Percentiles rank a stretch among this genome's conserved stretches.
phyloP scores from a whole-genome alignment of 192 early-diverging fungal species.

The Polychytrium aggregatum region DNA sequence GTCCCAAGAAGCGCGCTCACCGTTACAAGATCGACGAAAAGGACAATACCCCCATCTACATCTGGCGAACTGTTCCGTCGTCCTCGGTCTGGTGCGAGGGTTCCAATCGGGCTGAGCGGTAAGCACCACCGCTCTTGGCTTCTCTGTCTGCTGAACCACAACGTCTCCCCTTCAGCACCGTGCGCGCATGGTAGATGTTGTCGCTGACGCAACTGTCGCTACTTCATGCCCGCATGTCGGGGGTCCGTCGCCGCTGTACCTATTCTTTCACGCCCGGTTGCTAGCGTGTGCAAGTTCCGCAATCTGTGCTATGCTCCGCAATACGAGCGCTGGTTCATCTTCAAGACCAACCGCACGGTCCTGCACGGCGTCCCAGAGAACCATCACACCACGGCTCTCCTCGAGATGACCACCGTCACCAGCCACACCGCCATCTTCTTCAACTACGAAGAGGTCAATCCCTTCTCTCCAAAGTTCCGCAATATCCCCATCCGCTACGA shows the following conservation, averaged over 20 bases:
- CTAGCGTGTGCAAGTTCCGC: conserved; percentile 29
- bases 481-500: conserved; percentile 33
- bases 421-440: conserved; percentile 27
- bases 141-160: too few species aligned
- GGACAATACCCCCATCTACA: conserved; percentile 9
- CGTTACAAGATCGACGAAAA: too few species aligned
- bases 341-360: conserved; percentile 24
- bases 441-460: conserved; percentile 24
- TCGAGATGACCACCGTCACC: conserved; percentile 26
- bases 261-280: neutral
- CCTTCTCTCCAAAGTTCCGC: conserved; percentile 18
- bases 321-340: conserved; percentile 30
- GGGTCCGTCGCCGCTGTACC: too few species aligned
- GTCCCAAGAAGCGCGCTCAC: too few species aligned
- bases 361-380: conserved; percentile 20
- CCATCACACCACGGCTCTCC: conserved; percentile 12
- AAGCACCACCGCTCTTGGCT: neutral
- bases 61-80: conserved; percentile 12
- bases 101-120: conserved; percentile 8
- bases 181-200: too few species aligned
- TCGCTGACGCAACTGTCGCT: too few species aligned
- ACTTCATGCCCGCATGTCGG: too few species aligned
- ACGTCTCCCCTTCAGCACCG: too few species aligned
- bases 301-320: conserved; percentile 32
- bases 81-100: conserved; percentile 35